Evolutionary conservation across 225 moss, liverwort and hornwort species (phyloP).

Genomic region (Ulota crispa): DNA sequence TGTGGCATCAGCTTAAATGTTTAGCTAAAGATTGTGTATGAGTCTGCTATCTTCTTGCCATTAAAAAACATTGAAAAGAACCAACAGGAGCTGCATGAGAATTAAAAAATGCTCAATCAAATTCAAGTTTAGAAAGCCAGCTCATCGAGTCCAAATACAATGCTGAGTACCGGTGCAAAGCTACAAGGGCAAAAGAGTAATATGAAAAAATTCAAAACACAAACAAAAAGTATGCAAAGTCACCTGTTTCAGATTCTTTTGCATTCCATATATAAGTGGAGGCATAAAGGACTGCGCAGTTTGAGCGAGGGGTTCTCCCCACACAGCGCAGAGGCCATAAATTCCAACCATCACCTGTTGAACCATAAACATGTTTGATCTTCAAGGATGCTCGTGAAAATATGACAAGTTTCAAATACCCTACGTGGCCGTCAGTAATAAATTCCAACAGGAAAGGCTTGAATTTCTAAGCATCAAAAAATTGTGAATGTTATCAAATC

Average conservation of each 20-base stretch:
- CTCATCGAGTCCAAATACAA: neutral
- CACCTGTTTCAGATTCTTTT: constrained; percentile 82
- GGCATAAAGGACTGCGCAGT: constrained; percentile 98
- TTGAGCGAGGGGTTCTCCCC: constrained; percentile 83
- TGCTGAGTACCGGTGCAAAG: neutral
- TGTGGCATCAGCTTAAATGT: neutral
- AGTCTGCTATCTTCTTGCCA: neutral
- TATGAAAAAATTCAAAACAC: neutral
- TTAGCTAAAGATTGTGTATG: neutral
- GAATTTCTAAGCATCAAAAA: no score
- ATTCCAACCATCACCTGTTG: constrained; percentile 89
- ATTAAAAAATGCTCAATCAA: neutral
- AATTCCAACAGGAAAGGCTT: no score
- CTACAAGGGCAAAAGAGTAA: neutral
- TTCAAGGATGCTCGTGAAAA: neutral
- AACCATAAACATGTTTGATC: neutral
- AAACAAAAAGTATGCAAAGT: neutral
- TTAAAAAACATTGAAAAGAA: neutral
- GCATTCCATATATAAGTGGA: constrained; percentile 68
- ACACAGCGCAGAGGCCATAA: constrained; percentile 76
- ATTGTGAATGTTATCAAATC: no score
- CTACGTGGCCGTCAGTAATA: no score
- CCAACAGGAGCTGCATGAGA: neutral
- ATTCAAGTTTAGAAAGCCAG: neutral
- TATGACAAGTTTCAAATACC: neutral